Evolutionary conservation across 2,329 filamentous ascomycete genomes (phyloP).

Genomic region (Cladosporium halotolerans): DNA sequence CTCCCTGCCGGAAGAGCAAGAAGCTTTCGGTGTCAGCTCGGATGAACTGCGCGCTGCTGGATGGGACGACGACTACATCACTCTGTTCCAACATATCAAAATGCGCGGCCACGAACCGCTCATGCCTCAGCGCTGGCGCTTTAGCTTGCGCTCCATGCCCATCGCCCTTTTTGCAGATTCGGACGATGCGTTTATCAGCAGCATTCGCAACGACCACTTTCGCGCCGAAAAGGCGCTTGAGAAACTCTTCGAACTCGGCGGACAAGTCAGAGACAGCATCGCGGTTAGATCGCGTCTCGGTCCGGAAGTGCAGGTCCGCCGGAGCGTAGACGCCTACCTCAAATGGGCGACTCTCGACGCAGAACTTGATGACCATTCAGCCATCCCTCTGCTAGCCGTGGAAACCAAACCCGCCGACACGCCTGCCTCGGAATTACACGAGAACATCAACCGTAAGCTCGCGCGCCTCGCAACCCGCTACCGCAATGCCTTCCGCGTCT

Average conservation of each 20-base stretch:
- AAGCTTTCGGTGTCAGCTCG: slow-evolving; percentile 18
- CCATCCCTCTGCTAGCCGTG: slow-evolving; percentile 41
- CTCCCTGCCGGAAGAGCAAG: slow-evolving; percentile 20
- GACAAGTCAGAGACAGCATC: slow-evolving; percentile 45
- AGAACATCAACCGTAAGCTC: slow-evolving; percentile 36
- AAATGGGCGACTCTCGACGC: slow-evolving; percentile 50
- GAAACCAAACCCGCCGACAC: slow-evolving; percentile 37
- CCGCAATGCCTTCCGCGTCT: slow-evolving; percentile 31
- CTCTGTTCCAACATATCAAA: slow-evolving; percentile 47
- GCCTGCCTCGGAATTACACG: slow-evolving; percentile 35
- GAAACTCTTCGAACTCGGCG: slow-evolving; percentile 45
- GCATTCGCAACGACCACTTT: slow-evolving; percentile 38
- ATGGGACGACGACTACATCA: slow-evolving; percentile 48
- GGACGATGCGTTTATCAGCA: slow-evolving; percentile 42
- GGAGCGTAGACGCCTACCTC: slow-evolving; percentile 41
- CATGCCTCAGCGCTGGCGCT: slow-evolving; percentile 45
- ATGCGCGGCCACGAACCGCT: slow-evolving; percentile 53
- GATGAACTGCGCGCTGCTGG: slow-evolving; percentile 27
- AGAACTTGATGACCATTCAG: slow-evolving; percentile 30
- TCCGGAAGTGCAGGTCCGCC: slow-evolving; percentile 20
- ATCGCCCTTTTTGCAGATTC: slow-evolving; percentile 44
- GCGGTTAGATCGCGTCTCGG: neutral
- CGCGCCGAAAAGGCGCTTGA: slow-evolving; percentile 47
- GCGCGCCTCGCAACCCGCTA: slow-evolving; percentile 39
- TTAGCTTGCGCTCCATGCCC: slow-evolving; percentile 50